Evolutionary conservation across 768 basidiomycete species (phyloP).

Genomic region (Trametes villosa): DNA sequence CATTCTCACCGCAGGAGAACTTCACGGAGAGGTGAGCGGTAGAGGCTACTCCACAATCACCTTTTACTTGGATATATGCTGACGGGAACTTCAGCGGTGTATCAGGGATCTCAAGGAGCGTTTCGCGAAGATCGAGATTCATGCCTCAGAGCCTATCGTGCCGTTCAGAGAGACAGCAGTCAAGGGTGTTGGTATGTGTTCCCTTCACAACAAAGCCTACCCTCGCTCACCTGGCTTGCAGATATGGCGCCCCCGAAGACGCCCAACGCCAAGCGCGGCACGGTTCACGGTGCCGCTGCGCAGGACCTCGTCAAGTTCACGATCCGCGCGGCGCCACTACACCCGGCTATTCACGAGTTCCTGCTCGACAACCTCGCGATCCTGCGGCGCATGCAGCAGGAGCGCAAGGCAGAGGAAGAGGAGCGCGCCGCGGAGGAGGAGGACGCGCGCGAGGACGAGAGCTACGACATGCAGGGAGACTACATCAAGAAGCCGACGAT

Average conservation of each 20-base stretch:
- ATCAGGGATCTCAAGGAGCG: conserved; percentile 95
- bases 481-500: conserved; percentile 66
- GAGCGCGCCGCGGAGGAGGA: background rate
- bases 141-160: conserved; percentile 93
- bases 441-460: conserved; percentile 37
- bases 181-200: conserved; percentile 63
- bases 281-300: conserved; percentile 68
- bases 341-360: conserved; percentile 71
- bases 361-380: conserved; percentile 71
- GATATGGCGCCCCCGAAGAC: conserved; percentile 91
- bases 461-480: conserved; percentile 56
- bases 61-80: background rate
- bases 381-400: conserved; percentile 63
- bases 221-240: conserved; percentile 35
- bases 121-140: conserved; percentile 92
- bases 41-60: no score
- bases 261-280: conserved; percentile 71
- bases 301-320: conserved; percentile 79
- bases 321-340: conserved; percentile 82
- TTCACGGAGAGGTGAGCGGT: conserved; percentile 84
- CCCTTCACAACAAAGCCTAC: background rate
- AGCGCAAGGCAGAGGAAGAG: conserved; percentile 28
- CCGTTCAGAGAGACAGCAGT: conserved; percentile 97
- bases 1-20: conserved; percentile 92
- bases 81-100: conserved; percentile 66